Evolutionary conservation across 352 stramenopile genomes (phyloP).

Genomic region (Globisporangium orthogonon): DNA sequence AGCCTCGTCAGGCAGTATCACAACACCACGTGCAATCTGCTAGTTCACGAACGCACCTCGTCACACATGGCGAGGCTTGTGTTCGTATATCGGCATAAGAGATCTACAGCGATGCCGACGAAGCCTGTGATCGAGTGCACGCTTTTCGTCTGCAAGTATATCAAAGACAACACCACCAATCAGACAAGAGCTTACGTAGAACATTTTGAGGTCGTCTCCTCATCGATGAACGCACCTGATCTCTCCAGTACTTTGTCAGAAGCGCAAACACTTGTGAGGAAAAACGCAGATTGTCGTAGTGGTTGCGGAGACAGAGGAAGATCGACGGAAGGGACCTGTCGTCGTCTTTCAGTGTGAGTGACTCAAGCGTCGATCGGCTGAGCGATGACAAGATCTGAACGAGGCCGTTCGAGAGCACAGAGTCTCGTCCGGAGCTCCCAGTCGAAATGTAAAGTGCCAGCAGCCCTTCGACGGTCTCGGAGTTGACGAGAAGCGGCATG

Average conservation of each 20-base stretch:
- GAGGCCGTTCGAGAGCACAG: constrained; percentile 27
- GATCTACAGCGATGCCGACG: constrained; percentile 48
- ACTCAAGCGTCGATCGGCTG: constrained; percentile 31
- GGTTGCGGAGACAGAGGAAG: constrained; percentile 56
- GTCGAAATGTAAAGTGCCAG: constrained; percentile 47
- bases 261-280: constrained; percentile 53
- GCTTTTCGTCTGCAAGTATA: constrained; percentile 17
- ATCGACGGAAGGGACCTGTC: constrained; percentile 50
- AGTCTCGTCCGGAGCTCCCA: constrained; percentile 17
- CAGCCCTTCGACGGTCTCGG: constrained; percentile 47
- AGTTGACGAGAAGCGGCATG: constrained; percentile 43
- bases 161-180: neutral
- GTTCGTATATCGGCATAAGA: constrained; percentile 19
- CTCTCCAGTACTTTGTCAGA: constrained; percentile 40
- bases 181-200: neutral
- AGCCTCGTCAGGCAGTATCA: neutral
- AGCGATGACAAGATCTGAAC: constrained; percentile 41
- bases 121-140: constrained; percentile 46
- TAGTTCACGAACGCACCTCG: constrained; percentile 4
- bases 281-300: constrained; percentile 36
- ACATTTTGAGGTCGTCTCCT: neutral
- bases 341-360: constrained; percentile 35
- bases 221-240: constrained; percentile 14
- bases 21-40: neutral
- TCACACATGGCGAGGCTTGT: constrained; percentile 5